These are phyloP conservation scores for Podospora tetraspora DNA, from an alignment of 495 filamentous ascomycete genomes.

Conservation along the genomic window DNA sequence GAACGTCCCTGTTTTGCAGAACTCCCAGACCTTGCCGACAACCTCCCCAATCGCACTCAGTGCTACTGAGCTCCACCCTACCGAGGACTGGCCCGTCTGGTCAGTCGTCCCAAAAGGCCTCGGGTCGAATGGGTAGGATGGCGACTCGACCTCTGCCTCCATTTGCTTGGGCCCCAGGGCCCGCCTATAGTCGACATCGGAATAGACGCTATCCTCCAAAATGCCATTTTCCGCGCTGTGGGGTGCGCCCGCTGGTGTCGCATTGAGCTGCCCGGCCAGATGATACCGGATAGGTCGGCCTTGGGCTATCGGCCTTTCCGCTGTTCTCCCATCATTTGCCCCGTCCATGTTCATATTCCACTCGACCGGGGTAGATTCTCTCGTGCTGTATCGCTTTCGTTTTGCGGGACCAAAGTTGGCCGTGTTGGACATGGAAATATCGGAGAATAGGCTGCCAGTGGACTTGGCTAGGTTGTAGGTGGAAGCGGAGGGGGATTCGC, in stretches of 20 bases:
- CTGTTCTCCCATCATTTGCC: constrained; percentile 20
- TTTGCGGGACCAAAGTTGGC: constrained; percentile 29
- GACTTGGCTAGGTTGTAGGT: constrained; percentile 54
- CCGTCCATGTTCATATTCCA: constrained; percentile 31
- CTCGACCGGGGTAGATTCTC: constrained; percentile 31
- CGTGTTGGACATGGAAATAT: constrained; percentile 32
- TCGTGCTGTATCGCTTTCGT: constrained; percentile 36
- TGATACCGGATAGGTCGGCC: constrained; percentile 32
- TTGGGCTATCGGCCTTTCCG: constrained; percentile 16
- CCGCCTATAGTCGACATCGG: constrained; percentile 50
- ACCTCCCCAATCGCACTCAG: constrained; percentile 47
- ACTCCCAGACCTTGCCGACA: constrained; percentile 75
- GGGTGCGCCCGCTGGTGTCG: constrained; percentile 46
- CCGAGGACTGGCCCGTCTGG: neutral
- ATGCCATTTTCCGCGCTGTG: constrained; percentile 43
- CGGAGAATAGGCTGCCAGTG: constrained; percentile 47
- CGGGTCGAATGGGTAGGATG: constrained; percentile 11
- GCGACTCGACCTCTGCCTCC: constrained; percentile 26
- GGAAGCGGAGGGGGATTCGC: constrained; percentile 54
- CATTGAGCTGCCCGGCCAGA: constrained; percentile 59
- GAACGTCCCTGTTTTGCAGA: constrained; percentile 70
- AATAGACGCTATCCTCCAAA: constrained; percentile 49
- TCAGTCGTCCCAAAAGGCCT: neutral
- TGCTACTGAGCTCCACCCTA: constrained; percentile 44
- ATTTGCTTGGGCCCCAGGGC: constrained; percentile 36